Conservation (phyloP, 2,329 filamentous ascomycete species). For the Stachybotrys elegans region DNA sequence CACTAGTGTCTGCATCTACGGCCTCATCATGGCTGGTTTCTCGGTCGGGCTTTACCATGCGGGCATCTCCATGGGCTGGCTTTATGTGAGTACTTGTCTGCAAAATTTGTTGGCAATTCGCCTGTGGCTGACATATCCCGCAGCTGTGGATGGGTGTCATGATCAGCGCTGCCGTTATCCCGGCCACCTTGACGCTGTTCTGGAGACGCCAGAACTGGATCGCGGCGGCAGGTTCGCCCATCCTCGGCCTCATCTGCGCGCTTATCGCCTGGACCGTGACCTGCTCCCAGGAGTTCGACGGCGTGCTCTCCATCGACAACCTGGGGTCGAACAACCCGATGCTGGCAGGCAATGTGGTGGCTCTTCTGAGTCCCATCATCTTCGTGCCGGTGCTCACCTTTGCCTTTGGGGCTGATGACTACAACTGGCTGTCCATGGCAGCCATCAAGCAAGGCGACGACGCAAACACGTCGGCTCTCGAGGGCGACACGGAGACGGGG, state of each 20-base stretch:
- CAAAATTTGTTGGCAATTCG: too few relatives aligned
- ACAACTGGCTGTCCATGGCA: conserved; percentile 83
- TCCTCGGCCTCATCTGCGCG: conserved; percentile 59
- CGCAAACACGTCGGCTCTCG: conserved; percentile 61
- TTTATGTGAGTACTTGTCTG: too few relatives aligned
- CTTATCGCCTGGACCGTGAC: conserved; percentile 71
- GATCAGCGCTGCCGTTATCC: conserved; percentile 76
- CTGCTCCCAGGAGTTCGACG: conserved; percentile 59
- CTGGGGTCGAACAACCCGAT: conserved; percentile 83
- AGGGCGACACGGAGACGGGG: conserved; percentile 50
- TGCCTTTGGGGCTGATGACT: conserved; percentile 55
- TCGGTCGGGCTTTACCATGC: conserved; percentile 63
- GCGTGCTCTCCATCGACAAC: conserved; percentile 62
- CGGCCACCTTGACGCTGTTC: conserved; percentile 70
- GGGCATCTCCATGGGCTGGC: conserved; percentile 77
- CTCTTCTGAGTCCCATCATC: conserved; percentile 69
- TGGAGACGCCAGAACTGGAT: conserved; percentile 73
- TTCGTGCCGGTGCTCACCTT: conserved; percentile 74
- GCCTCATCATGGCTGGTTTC: not conserved
- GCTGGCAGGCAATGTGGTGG: conserved; percentile 81
- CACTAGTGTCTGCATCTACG: not conserved
- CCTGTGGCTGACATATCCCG: conserved; percentile 79
- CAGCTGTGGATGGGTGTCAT: conserved; percentile 88
- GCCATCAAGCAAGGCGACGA: conserved; percentile 72
- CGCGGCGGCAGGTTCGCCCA: conserved; percentile 61